Percentiles rank a stretch among this genome's conserved stretches.
These are phyloP conservation scores for Ustilago vetiveriae DNA, from an alignment of 1,284 basidiomycete species.

Conservation along the genomic window DNA sequence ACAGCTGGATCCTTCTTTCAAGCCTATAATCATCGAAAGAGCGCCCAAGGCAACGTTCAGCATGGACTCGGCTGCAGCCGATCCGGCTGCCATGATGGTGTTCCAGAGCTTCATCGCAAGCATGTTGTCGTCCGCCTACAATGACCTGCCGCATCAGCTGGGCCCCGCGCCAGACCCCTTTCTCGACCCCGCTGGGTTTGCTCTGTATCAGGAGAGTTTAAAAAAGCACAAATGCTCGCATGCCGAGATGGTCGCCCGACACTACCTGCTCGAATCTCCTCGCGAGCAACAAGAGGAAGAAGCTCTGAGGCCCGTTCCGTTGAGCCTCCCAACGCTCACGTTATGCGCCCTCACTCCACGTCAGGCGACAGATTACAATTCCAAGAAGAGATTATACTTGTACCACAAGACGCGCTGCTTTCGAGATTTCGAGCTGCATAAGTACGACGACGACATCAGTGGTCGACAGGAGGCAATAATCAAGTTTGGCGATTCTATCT, in stretches of 20 bases:
- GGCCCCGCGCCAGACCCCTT: not conserved
- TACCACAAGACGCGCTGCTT: conserved; percentile 11
- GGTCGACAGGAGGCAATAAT: conserved; percentile 22
- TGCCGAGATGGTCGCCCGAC: conserved; percentile 1
- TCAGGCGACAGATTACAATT: conserved; percentile 7
- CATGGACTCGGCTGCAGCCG: not conserved
- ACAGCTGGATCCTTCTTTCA: no score
- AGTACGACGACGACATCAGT: conserved; percentile 20
- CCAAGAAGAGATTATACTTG: not conserved
- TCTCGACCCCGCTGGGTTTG: not conserved
- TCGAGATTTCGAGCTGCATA: conserved; percentile 12
- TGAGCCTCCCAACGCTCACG: not conserved
- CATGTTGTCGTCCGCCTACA: not conserved
- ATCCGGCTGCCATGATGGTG: not conserved
- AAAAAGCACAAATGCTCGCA: not conserved
- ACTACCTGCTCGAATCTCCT: not conserved
- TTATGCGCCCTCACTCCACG: conserved; percentile 19
- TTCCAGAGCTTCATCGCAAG: not conserved
- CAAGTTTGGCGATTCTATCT: conserved; percentile 11
- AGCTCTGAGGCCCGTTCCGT: conserved; percentile 9
- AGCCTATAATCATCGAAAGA: no score
- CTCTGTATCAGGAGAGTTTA: not conserved
- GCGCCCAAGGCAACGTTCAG: no score
- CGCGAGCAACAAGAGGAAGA: not conserved
- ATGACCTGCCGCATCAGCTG: no score